These are phyloP conservation scores for Thielaviopsis musarum DNA, from an alignment of 2,329 filamentous ascomycete genomes.

Conservation along the genomic window DNA sequence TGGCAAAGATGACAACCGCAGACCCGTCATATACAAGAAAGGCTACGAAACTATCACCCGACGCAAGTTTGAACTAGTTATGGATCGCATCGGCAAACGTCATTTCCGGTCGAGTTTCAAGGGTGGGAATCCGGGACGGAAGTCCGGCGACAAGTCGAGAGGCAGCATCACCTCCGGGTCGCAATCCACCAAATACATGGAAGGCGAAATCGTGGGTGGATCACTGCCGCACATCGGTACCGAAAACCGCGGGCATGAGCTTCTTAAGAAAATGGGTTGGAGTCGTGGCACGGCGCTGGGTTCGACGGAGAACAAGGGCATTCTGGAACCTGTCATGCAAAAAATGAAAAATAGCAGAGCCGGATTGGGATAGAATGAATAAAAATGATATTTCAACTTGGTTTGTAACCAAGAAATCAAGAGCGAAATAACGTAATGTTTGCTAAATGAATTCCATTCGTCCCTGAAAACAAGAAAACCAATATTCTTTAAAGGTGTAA, in stretches of 20 bases:
- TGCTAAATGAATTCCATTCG: slow-evolving; percentile 45
- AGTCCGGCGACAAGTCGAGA: slow-evolving; percentile 14
- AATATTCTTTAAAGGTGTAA: slow-evolving; percentile 45
- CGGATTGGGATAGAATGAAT: slow-evolving; percentile 45
- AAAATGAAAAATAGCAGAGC: slow-evolving; percentile 76
- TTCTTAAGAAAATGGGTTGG: slow-evolving; percentile 98
- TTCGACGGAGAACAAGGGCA: slow-evolving; percentile 68
- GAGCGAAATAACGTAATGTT: slow-evolving; percentile 15
- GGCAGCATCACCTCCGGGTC: slow-evolving; percentile 21
- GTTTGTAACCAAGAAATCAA: slow-evolving; percentile 1
- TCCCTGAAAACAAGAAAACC: slow-evolving; percentile 28
- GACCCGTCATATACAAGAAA: slow-evolving; percentile 47
- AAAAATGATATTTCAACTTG: slow-evolving; percentile 5
- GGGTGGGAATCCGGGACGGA: not conserved
- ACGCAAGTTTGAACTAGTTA: not conserved
- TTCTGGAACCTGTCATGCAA: slow-evolving; percentile 69
- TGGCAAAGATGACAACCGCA: slow-evolving; percentile 55
- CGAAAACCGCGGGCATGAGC: slow-evolving; percentile 67
- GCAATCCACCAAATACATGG: slow-evolving; percentile 20
- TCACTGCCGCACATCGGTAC: slow-evolving; percentile 67
- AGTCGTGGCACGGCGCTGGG: slow-evolving; percentile 72
- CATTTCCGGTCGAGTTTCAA: slow-evolving; percentile 7
- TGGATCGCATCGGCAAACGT: not conserved
- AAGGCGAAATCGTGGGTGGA: slow-evolving; percentile 79
- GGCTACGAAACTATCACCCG: not conserved